Evolutionary conservation across 2,329 filamentous ascomycete species (phyloP).

Genomic region (Pseudocercospora fijiensis): DNA sequence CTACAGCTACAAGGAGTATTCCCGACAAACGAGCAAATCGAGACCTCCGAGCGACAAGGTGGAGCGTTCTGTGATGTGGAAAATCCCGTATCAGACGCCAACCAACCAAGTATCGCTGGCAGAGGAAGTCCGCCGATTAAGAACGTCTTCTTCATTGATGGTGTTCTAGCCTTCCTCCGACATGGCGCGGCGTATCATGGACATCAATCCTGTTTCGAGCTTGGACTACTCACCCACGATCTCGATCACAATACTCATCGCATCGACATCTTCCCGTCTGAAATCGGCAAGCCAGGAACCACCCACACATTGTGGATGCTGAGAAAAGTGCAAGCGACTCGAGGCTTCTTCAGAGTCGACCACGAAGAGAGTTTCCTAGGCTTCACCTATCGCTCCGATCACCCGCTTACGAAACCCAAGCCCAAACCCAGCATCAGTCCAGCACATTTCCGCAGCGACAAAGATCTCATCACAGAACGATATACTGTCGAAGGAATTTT

Average conservation of each 20-base stretch:
- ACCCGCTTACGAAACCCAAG: neutral
- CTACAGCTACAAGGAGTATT: neutral
- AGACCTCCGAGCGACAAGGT: neutral
- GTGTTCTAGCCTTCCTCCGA: neutral
- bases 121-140: neutral
- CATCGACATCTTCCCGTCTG: neutral
- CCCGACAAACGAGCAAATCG: neutral
- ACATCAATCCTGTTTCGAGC: neutral
- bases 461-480: neutral
- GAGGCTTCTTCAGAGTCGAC: neutral
- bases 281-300: neutral
- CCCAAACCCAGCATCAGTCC: neutral
- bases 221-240: neutral
- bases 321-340: neutral
- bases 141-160: neutral
- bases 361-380: neutral
- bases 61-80: neutral
- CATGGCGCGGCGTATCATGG: neutral
- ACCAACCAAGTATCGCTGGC: neutral
- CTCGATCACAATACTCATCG: neutral
- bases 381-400: neutral
- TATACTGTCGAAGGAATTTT: neutral
- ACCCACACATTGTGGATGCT: constrained; percentile 1
- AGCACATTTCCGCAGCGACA: neutral
- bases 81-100: neutral